Conservation (phyloP, 441 rosid genomes). For the Mallotus repandus region DNA sequence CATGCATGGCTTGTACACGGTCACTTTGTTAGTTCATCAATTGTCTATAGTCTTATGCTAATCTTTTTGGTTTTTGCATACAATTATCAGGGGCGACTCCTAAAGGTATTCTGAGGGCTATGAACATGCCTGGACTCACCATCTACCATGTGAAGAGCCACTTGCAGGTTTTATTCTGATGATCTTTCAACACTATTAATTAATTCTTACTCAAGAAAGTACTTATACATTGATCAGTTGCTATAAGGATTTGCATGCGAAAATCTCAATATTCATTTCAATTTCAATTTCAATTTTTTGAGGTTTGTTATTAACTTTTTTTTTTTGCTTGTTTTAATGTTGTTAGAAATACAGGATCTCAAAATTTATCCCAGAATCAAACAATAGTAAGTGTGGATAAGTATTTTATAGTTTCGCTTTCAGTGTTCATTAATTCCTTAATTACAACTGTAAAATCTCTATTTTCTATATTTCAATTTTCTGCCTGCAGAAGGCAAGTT, state of each 20-base stretch:
- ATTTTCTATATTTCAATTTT: not conserved
- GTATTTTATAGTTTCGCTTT: not conserved
- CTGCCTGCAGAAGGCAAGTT: conserved; percentile 38
- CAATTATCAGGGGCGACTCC: conserved; percentile 55
- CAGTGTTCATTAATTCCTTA: no score
- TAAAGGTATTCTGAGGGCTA: conserved; percentile 57
- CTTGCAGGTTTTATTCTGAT: conserved; percentile 41
- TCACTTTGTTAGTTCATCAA: not conserved
- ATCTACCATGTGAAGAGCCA: conserved; percentile 75
- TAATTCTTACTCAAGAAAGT: no score
- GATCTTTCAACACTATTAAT: no score
- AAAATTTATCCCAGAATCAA: conserved; percentile 51
- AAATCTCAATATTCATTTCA: no score
- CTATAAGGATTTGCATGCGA: no score
- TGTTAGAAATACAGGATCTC: conserved; percentile 62
- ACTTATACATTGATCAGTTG: no score
- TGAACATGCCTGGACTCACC: conserved; percentile 43
- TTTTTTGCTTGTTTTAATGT: not conserved
- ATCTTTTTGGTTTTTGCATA: not conserved
- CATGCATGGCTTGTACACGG: not conserved
- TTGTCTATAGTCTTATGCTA: no score
- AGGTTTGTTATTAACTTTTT: not conserved
- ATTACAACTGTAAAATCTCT: no score
- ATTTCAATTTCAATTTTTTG: not conserved
- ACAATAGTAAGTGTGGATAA: conserved; percentile 37